Evolutionary conservation across 129 eudicot genomes (phyloP).

Genomic region (Ambrosia trifida): DNA sequence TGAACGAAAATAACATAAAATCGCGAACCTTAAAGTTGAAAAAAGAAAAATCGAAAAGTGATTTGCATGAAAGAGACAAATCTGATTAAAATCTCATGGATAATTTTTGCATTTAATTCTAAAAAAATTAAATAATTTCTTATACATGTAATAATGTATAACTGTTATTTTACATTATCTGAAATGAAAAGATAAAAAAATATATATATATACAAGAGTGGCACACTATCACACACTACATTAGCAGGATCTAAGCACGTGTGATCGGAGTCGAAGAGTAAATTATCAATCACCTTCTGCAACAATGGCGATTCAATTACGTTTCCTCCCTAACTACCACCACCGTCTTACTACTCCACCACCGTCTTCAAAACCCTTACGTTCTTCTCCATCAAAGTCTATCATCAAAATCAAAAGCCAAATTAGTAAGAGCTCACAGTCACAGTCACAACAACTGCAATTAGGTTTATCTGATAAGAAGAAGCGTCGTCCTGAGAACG

Average conservation of each 20-base stretch:
- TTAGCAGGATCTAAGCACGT: constrained; percentile 15
- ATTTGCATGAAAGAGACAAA: too few relatives aligned
- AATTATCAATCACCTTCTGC: background rate
- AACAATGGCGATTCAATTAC: constrained; percentile 15
- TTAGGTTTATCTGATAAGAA: constrained; percentile 17
- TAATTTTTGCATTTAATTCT: too few relatives aligned
- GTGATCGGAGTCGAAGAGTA: background rate
- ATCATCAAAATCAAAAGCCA: constrained; percentile 20
- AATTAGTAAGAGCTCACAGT: constrained; percentile 24
- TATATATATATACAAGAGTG: background rate
- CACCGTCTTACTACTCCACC: constrained; percentile 12
- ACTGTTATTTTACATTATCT: background rate
- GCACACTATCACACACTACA: background rate
- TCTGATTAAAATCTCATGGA: too few relatives aligned
- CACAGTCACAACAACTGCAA: too few relatives aligned
- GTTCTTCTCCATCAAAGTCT: constrained; percentile 18
- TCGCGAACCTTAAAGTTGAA: too few relatives aligned
- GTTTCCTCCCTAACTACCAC: constrained; percentile 27
- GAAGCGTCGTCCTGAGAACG: constrained; percentile 53
- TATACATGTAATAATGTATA: too few relatives aligned
- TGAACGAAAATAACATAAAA: too few relatives aligned
- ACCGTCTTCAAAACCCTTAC: constrained; percentile 13
- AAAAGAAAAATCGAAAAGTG: too few relatives aligned
- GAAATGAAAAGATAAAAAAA: background rate
- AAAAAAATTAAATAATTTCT: too few relatives aligned